A percentile compares a stretch with the other conserved stretches of the same genome.
Evolutionary conservation across 345 rosid species (phyloP).

Genomic region (Erodium maritimum): DNA sequence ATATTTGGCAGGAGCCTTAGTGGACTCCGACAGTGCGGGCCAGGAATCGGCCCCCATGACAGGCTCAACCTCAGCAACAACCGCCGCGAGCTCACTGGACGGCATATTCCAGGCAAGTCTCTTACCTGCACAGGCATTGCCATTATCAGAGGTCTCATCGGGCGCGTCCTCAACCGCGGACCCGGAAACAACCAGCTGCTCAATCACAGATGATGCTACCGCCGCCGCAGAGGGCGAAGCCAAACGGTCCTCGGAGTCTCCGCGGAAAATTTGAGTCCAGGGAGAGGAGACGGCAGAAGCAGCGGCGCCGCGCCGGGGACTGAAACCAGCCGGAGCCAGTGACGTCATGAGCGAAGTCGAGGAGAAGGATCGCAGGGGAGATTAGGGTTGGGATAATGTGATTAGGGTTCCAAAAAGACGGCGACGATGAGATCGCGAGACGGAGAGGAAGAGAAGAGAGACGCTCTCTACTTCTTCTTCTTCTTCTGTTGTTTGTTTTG

Average conservation of each 20-base stretch:
- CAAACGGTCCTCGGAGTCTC: not conserved
- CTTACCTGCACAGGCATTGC: constrained; percentile 31
- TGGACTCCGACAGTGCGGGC: constrained; percentile 59
- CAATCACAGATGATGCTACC: not conserved
- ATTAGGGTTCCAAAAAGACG: not conserved
- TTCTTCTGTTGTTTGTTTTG: no score
- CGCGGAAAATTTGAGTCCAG: not conserved
- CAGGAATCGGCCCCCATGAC: constrained; percentile 53
- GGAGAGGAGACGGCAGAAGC: not conserved
- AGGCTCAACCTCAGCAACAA: constrained; percentile 30
- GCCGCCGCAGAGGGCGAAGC: not conserved
- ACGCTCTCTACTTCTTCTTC: not conserved
- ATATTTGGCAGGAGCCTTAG: constrained; percentile 34
- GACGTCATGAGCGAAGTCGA: not conserved
- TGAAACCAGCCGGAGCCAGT: not conserved
- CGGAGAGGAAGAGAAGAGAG: not conserved
- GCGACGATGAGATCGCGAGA: not conserved
- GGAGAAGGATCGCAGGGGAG: not conserved
- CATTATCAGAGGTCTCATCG: constrained; percentile 27
- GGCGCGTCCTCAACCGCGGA: constrained; percentile 17
- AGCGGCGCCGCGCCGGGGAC: not conserved
- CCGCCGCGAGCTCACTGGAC: constrained; percentile 26
- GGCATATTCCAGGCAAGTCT: constrained; percentile 66
- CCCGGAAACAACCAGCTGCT: constrained; percentile 9
- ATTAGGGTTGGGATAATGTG: not conserved